Base-by-base conservation (phyloP, 805 yeast species). In the Pichia scutulata region DNA sequence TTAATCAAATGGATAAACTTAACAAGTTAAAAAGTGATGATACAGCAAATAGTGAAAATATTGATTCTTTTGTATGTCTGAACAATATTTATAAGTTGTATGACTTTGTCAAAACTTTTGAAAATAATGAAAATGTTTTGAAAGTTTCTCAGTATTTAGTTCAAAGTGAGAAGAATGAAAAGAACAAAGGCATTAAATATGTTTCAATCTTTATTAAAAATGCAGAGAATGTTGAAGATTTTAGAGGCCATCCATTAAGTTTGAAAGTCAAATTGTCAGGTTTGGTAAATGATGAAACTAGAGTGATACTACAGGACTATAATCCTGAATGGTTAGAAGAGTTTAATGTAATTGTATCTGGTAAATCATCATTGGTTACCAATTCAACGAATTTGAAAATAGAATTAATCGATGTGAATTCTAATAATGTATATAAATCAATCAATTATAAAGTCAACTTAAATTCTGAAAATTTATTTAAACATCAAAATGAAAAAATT, bases 311-410 rank as follows among this genome's bases (percentile, higher is more conserved):
- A 28, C 78, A 78, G 48, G 78, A 82, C 5, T 68, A 76, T 33
- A 80, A 81, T 57, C 97, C 97, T 0, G 78, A 76, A 16, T 92
- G 95, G 95, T 86, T 87, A 59, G 96, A 90, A 68, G 86, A 85
- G 50, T 87, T 89, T 62, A 96, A 89, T 63, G 52, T 55, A 4
- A 50, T 53, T 39, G 53, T 58, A 7, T 46, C 51, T 18, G 49
- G 46, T n/a, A 55, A 21, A n/a, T 16, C 37, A 16, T n/a, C 18
- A 5, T 16, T 33, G 3, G 2, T n/a, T 43, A 14, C 50, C 51
- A 14, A 21, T 6, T 13, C 28, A 18, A 39, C 40, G 1, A 50
- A 37, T 26, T 16, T 55, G 3, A 52, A 43, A 33, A 42, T 63
- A 21, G 61, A 57, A 12, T 25, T 60, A 9, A 28, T 58, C 23